phyloP scores from a whole-genome alignment of 228 moss, liverwort and hornwort species.

The Sphagnum magellanicum region DNA sequence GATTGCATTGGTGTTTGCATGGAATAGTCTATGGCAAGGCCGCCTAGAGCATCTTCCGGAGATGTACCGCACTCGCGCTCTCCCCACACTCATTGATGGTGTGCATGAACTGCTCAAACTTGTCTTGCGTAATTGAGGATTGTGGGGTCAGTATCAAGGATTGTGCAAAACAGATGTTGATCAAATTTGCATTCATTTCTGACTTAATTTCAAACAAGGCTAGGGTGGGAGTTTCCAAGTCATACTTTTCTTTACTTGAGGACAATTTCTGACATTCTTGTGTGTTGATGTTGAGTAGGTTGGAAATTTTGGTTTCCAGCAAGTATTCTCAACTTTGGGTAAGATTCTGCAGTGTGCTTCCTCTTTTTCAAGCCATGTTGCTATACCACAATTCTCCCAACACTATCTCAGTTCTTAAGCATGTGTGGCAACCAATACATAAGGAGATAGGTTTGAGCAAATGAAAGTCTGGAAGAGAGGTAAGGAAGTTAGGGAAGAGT shows the following conservation, averaged over 20 bases:
- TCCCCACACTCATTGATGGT: conserved; percentile 70
- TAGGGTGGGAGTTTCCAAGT: neutral
- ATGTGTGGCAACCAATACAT: too few relatives aligned
- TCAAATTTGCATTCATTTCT: neutral
- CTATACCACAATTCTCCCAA: too few relatives aligned
- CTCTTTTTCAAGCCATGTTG: neutral
- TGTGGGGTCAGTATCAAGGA: neutral
- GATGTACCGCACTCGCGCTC: conserved; percentile 54
- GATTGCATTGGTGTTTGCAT: conserved; percentile 73
- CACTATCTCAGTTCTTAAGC: too few relatives aligned
- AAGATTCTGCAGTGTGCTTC: neutral
- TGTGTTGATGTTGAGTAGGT: conserved; percentile 25
- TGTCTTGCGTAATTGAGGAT: neutral
- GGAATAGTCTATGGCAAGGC: conserved; percentile 82
- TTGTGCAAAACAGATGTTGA: neutral
- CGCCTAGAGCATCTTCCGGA: conserved; percentile 53
- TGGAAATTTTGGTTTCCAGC: conserved; percentile 99
- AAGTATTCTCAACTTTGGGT: conserved; percentile 85
- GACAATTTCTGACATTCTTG: neutral
- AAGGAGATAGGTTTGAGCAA: too few relatives aligned
- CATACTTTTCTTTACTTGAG: neutral
- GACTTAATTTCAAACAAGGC: neutral
- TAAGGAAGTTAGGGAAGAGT: too few relatives aligned
- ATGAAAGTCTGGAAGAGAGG: too few relatives aligned
- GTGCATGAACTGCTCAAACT: neutral